Evolutionary conservation across 129 eudicot genomes (phyloP), one percentile per base, ranked within the genome.

Genomic region (Solidago caesia): DNA sequence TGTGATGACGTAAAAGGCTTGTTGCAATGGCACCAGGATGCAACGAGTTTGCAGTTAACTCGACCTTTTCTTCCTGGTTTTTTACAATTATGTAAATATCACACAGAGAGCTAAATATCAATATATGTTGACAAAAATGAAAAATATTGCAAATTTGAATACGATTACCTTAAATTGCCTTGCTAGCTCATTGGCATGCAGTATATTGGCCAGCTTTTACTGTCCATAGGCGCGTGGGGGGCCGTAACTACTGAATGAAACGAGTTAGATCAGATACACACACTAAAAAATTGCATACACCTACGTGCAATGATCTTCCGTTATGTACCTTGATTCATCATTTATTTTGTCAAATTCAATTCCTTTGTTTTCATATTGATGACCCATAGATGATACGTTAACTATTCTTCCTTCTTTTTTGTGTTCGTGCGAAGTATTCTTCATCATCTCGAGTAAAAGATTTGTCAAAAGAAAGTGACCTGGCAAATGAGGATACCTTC

Each of bases 391-490:
- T 27, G 98, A 86, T 26, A 90, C 89, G 59, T 47, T 88, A 48
- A 93, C 88, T 70, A 93, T 82, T 74, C 98, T 85, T 79, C 98
- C 98, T 82, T 93, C 98, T 81, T 62, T 85, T 6, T 70, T 47
- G 58, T 85, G 84, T 59, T 85, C 83, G 4, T 56, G 64, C 29
- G 96, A 84, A 26, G 98, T 88, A 0, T 56, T 80, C 85, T 93
- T 93, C 97, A 93, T 88, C 49, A 82, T 88, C 45, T 93, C 92
- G 79, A 93, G 82, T 71, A 90, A 57, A 71, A 93, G 91, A 78
- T 88, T 83, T 51, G 98, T 88, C 84, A 93, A 80, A 72, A 84
- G 88, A 84, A 93, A 93, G 82, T 93, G 98, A 61, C 97, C 97
- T 93, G 81, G 33, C 47, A 61, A 66, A 51, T 59, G 52, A 39